Evolutionary conservation across 2,329 filamentous ascomycete genomes (phyloP).

Genomic region (Talaromyces atroroseus): DNA sequence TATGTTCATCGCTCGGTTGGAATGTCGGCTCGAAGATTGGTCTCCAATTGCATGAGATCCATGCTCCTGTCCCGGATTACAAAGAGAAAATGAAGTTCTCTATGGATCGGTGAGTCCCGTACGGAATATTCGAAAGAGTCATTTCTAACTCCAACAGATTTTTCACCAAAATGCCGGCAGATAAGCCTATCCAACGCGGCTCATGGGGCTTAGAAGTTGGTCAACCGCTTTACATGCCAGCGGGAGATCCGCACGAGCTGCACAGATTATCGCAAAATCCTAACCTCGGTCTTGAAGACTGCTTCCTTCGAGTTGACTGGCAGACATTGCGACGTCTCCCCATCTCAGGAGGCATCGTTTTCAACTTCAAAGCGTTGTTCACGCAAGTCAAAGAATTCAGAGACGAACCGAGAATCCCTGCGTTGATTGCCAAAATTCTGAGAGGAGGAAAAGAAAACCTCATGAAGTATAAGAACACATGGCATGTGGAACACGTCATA

Average conservation of each 20-base stretch:
- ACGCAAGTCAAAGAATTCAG: conserved; percentile 65
- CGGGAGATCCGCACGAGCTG: conserved; percentile 59
- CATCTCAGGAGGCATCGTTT: conserved; percentile 68
- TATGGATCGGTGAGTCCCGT: conserved; percentile 64
- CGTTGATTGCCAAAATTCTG: conserved; percentile 62
- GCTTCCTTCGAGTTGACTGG: conserved; percentile 76
- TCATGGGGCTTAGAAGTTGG: conserved; percentile 79
- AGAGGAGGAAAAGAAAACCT: conserved; percentile 63
- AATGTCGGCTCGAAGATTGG: conserved; percentile 70
- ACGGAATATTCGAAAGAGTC: background rate
- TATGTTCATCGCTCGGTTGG: conserved; percentile 79
- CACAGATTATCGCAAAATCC: conserved; percentile 56
- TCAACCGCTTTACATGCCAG: conserved; percentile 68
- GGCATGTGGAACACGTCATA: conserved; percentile 70
- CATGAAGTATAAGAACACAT: conserved; percentile 76
- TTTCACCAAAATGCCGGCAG: conserved; percentile 70
- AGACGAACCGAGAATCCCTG: conserved; percentile 68
- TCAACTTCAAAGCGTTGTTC: conserved; percentile 86
- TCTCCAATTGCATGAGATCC: conserved; percentile 63
- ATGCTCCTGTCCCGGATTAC: conserved; percentile 71
- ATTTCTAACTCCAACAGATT: conserved; percentile 47
- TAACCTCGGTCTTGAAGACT: conserved; percentile 52
- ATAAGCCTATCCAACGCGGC: conserved; percentile 73
- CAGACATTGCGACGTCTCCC: conserved; percentile 77
- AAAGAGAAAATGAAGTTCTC: conserved; percentile 82